Evolutionary conservation across 2,329 filamentous ascomycete genomes (phyloP).

Genomic region (Phaeosphaeria sp.): DNA sequence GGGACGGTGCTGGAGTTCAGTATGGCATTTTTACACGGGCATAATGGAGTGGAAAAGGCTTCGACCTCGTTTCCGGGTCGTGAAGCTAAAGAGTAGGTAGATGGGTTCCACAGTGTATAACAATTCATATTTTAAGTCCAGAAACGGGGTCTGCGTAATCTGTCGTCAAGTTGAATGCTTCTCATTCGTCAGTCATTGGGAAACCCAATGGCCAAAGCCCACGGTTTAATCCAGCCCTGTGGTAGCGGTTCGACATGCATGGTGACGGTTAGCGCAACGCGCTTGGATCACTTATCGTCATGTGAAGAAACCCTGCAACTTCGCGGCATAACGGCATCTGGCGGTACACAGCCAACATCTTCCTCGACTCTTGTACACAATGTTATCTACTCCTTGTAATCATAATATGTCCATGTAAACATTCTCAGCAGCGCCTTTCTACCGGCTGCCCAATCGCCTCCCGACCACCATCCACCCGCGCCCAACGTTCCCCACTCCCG

Average conservation of each 20-base stretch:
- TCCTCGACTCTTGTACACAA: conserved; percentile 1
- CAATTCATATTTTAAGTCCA: neutral
- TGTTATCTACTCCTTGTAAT: conserved; percentile 1
- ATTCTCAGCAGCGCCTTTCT: neutral
- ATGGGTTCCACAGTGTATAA: neutral
- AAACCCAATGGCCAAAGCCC: neutral
- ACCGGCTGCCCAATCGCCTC: neutral
- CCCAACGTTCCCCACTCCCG: conserved; percentile 1
- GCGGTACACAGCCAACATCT: conserved; percentile 12
- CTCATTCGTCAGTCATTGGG: neutral
- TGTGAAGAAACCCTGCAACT: conserved; percentile 26
- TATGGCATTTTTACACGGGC: neutral
- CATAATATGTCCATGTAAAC: conserved; percentile 11
- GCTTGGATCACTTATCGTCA: conserved; percentile 24
- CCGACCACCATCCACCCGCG: neutral
- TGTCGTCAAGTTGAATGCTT: neutral
- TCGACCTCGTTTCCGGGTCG: neutral
- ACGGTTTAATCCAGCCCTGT: neutral
- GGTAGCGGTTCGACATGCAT: conserved; percentile 10
- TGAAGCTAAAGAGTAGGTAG: neutral
- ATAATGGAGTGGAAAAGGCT: neutral
- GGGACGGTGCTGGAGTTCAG: neutral
- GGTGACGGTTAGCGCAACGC: conserved; percentile 18
- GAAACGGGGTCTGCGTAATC: too few species aligned
- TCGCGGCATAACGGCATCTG: conserved; percentile 19